phyloP scores from a whole-genome alignment of 140 eudicot genomes.

The Anethum foeniculum region DNA sequence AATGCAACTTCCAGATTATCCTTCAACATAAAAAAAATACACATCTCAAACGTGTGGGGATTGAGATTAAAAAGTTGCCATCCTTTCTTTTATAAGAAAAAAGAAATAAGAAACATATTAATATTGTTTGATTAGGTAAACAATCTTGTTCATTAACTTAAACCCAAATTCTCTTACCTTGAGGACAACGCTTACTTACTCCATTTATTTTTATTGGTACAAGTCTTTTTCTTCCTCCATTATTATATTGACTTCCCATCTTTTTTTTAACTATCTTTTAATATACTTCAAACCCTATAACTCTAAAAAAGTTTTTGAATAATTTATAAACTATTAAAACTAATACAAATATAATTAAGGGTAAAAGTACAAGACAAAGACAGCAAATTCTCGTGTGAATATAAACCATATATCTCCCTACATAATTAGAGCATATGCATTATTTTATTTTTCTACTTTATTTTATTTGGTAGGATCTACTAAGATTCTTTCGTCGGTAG shows the following conservation, averaged over 20 bases:
- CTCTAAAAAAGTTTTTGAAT: too few relatives aligned
- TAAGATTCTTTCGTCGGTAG: not conserved
- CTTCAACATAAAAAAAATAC: not conserved
- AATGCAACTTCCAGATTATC: not conserved
- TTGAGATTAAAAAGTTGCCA: not conserved
- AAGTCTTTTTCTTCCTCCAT: not conserved
- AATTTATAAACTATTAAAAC: too few relatives aligned
- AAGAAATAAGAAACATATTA: not conserved
- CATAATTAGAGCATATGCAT: not conserved
- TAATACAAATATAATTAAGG: not conserved
- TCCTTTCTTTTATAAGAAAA: too few relatives aligned
- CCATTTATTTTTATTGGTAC: not conserved
- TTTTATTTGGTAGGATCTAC: not conserved
- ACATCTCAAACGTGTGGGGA: not conserved
- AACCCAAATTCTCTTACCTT: not conserved
- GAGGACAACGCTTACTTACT: constrained; percentile 6
- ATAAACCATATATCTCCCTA: not conserved
- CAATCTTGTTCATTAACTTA: not conserved
- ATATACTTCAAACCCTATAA: not conserved
- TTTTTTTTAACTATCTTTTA: not conserved
- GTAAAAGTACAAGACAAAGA: not conserved
- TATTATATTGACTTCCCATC: not conserved
- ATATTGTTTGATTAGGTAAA: not conserved
- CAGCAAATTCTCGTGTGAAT: not conserved
- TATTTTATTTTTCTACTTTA: not conserved